Percentiles rank a stretch among this genome's conserved stretches.
Evolutionary conservation across 176 grass and related monocot genomes (phyloP).

Genomic region (Dendrocalamus sinicus): DNA sequence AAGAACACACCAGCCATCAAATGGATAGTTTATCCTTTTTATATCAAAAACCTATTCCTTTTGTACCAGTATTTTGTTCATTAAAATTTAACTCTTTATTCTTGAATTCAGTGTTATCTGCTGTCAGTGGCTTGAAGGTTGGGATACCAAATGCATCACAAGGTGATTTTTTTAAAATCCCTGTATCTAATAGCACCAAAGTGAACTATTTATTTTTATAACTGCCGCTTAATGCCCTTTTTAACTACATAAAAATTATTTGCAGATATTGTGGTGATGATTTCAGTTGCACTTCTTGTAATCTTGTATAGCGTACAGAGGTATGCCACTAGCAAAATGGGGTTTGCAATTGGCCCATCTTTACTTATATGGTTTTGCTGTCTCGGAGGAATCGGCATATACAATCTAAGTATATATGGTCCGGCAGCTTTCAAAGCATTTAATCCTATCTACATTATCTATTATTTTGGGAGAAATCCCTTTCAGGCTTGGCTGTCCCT

Average conservation of each 20-base stretch:
- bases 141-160: conserved; percentile 64
- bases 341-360: conserved; percentile 81
- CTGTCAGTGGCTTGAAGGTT: conserved; percentile 92
- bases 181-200: conserved; percentile 20
- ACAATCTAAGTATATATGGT: conserved; percentile 84
- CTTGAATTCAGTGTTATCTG: conserved; percentile 75
- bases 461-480: conserved; percentile 85
- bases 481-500: conserved; percentile 86
- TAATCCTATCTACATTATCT: conserved; percentile 83
- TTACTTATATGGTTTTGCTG: conserved; percentile 98
- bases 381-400: conserved; percentile 84
- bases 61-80: conserved; percentile 1
- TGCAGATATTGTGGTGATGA: conserved; percentile 87
- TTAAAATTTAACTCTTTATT: conserved; percentile 36
- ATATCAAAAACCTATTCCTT: neutral
- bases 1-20: neutral
- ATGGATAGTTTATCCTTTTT: neutral
- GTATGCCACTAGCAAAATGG: conserved; percentile 93
- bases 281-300: conserved; percentile 91
- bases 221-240: conserved; percentile 7
- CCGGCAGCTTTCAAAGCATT: conserved; percentile 73
- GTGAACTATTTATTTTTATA: neutral
- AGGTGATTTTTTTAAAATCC: conserved; percentile 52
- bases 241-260: conserved; percentile 40
- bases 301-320: conserved; percentile 86